Conservation (phyloP, 2,329 filamentous ascomycete species). For the Verticillium zaregamsianum region DNA sequence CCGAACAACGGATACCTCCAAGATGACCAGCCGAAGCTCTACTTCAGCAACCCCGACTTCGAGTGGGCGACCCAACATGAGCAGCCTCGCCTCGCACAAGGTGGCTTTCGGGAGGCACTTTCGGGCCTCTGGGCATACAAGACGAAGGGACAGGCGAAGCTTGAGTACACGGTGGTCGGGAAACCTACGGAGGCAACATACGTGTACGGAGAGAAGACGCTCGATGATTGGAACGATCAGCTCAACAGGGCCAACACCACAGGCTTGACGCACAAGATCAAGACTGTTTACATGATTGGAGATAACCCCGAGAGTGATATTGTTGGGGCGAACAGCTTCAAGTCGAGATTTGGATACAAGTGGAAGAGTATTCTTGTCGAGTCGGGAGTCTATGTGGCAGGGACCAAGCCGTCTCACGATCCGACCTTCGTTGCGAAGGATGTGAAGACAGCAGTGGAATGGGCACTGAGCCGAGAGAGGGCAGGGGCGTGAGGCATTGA, state of each 20-base stretch:
- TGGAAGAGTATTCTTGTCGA: constrained; percentile 66
- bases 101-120: constrained; percentile 62
- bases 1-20: constrained; percentile 34
- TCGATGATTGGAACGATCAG: constrained; percentile 27
- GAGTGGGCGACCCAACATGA: constrained; percentile 65
- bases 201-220: constrained; percentile 58
- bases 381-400: constrained; percentile 58
- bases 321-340: constrained; percentile 60
- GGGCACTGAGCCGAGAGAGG: background rate
- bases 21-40: constrained; percentile 61
- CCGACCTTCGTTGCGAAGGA: constrained; percentile 56
- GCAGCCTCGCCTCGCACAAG: constrained; percentile 65
- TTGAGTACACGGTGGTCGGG: constrained; percentile 57
- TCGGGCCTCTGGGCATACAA: constrained; percentile 57
- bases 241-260: background rate
- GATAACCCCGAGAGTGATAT: constrained; percentile 68
- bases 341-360: constrained; percentile 47
- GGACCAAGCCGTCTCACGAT: constrained; percentile 38
- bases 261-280: constrained; percentile 17
- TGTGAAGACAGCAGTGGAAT: constrained; percentile 39
- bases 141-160: constrained; percentile 31
- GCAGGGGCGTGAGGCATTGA: background rate
- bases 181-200: constrained; percentile 64
- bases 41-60: constrained; percentile 68
- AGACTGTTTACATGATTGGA: constrained; percentile 71